phyloP scores from a whole-genome alignment of 306 rosid species.

The Cyclanthera cordifolia region DNA sequence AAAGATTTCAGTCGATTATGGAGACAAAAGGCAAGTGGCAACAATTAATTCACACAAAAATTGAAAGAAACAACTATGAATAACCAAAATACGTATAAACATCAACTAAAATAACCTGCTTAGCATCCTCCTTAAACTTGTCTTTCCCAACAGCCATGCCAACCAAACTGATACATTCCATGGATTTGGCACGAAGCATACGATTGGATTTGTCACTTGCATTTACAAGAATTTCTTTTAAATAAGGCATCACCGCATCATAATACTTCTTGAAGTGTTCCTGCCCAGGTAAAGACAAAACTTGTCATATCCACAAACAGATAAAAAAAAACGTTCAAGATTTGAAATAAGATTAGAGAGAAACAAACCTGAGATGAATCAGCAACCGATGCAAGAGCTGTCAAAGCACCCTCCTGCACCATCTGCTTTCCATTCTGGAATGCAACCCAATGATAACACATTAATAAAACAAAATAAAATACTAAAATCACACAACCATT shows the following conservation, averaged over 20 bases:
- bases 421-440: conserved; percentile 88
- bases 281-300: conserved; percentile 18
- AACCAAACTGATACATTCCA: conserved; percentile 96
- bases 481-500: neutral
- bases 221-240: conserved; percentile 80
- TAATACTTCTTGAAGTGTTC: conserved; percentile 92
- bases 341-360: neutral
- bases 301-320: neutral
- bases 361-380: conserved; percentile 92
- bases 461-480: neutral
- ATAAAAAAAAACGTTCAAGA: neutral
- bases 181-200: conserved; percentile 95
- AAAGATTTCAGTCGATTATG: neutral
- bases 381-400: conserved; percentile 97
- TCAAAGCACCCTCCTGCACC: conserved; percentile 99
- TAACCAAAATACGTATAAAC: neutral
- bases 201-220: conserved; percentile 93
- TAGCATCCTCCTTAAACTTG: conserved; percentile 87
- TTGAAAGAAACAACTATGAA: neutral
- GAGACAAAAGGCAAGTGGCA: neutral
- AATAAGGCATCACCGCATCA: conserved; percentile 90
- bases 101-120: conserved; percentile 40
- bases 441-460: neutral
- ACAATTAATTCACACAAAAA: neutral
- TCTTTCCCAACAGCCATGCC: conserved; percentile 99